Evolutionary conservation across 2,329 filamentous ascomycete genomes (phyloP).

Genomic region (Pyrenophora tritici-repentis): DNA sequence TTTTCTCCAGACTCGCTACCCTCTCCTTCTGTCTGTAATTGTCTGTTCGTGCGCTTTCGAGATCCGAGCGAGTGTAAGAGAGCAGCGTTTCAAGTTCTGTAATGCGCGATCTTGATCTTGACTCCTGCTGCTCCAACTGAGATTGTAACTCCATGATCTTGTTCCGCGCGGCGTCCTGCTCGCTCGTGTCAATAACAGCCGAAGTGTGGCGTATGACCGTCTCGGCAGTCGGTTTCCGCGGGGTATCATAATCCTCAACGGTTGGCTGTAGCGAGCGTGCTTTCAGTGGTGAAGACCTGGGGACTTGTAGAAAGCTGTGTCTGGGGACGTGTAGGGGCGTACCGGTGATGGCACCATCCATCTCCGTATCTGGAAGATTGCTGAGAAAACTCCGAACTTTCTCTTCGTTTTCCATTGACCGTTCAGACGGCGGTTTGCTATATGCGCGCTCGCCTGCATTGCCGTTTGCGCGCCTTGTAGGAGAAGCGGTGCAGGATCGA

Average conservation of each 20-base stretch:
- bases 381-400: conserved; percentile 47
- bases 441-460: conserved; percentile 27
- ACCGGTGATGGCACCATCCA: conserved; percentile 33
- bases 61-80: conserved; percentile 40
- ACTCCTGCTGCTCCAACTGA: conserved; percentile 35
- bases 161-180: conserved; percentile 17
- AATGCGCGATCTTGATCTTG: conserved; percentile 36
- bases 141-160: conserved; percentile 33
- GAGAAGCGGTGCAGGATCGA: conserved; percentile 18
- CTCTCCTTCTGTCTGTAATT: conserved; percentile 39
- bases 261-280: conserved; percentile 42
- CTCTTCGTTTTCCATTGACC: conserved; percentile 46
- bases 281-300: conserved; percentile 31
- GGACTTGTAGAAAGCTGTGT: conserved; percentile 36
- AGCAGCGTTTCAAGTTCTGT: conserved; percentile 44
- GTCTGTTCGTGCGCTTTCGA: conserved; percentile 35
- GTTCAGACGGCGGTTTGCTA: conserved; percentile 33
- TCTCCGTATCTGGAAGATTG: conserved; percentile 44
- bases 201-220: conserved; percentile 41
- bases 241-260: conserved; percentile 46
- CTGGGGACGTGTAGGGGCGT: conserved; percentile 34
- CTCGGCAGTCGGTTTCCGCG: conserved; percentile 43
- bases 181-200: conserved; percentile 16
- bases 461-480: conserved; percentile 32
- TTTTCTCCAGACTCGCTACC: conserved; percentile 22